Conservation (phyloP, 306 rosid species). For the Lathyrus aphaca region DNA sequence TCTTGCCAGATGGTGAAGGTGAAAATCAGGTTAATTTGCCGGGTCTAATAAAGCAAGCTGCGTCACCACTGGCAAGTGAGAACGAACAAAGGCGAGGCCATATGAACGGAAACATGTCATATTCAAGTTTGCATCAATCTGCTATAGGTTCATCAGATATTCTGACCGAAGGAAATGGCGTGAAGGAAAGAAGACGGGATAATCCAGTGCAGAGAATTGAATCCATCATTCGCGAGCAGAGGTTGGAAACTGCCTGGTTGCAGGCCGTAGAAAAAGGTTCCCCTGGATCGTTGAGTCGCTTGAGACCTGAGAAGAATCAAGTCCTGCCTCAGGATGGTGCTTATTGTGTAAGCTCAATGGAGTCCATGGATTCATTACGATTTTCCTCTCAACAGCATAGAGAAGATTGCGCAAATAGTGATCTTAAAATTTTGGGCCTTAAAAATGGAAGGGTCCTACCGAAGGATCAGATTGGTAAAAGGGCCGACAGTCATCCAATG, state of each 20-base stretch:
- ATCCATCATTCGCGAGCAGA: slow-evolving; percentile 90
- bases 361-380: slow-evolving; percentile 58
- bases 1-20: slow-evolving; percentile 70
- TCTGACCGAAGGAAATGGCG: slow-evolving; percentile 54
- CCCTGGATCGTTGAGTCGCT: slow-evolving; percentile 76
- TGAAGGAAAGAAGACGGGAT: slow-evolving; percentile 58
- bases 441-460: slow-evolving; percentile 62
- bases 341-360: slow-evolving; percentile 60
- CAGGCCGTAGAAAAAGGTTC: slow-evolving; percentile 91
- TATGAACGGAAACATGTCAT: slow-evolving; percentile 46
- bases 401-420: slow-evolving; percentile 70
- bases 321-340: slow-evolving; percentile 85
- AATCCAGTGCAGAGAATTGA: slow-evolving; percentile 92
- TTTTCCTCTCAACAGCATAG: slow-evolving; percentile 67
- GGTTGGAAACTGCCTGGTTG: slow-evolving; percentile 95
- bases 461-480: slow-evolving; percentile 67
- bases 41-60: slow-evolving; percentile 51
- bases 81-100: slow-evolving; percentile 53
- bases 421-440: slow-evolving; percentile 55
- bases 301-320: slow-evolving; percentile 93
- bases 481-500: slow-evolving; percentile 65
- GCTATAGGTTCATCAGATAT: slow-evolving; percentile 58
- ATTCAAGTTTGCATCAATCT: slow-evolving; percentile 51
- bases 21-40: slow-evolving; percentile 49
- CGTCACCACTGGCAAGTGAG: slow-evolving; percentile 39